phyloP scores from a whole-genome alignment of 169 alveolate species.

The Plasmodium reichenowi region DNA sequence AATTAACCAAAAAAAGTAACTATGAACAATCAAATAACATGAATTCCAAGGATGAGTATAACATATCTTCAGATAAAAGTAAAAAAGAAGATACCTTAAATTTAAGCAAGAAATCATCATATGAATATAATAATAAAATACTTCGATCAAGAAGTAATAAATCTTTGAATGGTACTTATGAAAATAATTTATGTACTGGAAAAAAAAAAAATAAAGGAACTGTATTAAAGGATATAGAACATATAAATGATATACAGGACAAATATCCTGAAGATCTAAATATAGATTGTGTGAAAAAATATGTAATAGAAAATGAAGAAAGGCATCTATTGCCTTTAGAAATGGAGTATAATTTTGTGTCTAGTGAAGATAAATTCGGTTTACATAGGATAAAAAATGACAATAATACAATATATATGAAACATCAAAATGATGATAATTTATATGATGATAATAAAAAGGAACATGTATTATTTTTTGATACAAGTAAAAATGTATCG shows the following conservation, averaged over 20 bases:
- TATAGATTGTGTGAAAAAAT: slow-evolving; percentile 17
- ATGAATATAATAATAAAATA: too few species aligned
- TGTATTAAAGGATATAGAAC: background rate
- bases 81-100: too few species aligned
- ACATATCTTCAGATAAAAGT: too few species aligned
- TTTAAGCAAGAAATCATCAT: too few species aligned
- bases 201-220: background rate
- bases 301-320: slow-evolving; percentile 38
- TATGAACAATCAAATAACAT: too few species aligned
- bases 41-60: too few species aligned
- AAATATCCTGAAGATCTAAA: slow-evolving; percentile 5
- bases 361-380: background rate
- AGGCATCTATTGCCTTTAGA: slow-evolving; percentile 16
- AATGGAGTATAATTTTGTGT: slow-evolving; percentile 14
- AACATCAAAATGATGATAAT: background rate
- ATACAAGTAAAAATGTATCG: background rate
- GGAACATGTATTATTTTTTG: background rate
- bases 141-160: too few species aligned
- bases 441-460: background rate
- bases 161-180: background rate
- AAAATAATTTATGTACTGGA: background rate
- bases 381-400: background rate
- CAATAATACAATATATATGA: background rate
- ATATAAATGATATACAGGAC: background rate
- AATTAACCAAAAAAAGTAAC: too few species aligned